A percentile compares a stretch with the other conserved stretches of the same genome.
phyloP scores from a whole-genome alignment of 2,329 filamentous ascomycete genomes.

The Whalleya microplaca region DNA sequence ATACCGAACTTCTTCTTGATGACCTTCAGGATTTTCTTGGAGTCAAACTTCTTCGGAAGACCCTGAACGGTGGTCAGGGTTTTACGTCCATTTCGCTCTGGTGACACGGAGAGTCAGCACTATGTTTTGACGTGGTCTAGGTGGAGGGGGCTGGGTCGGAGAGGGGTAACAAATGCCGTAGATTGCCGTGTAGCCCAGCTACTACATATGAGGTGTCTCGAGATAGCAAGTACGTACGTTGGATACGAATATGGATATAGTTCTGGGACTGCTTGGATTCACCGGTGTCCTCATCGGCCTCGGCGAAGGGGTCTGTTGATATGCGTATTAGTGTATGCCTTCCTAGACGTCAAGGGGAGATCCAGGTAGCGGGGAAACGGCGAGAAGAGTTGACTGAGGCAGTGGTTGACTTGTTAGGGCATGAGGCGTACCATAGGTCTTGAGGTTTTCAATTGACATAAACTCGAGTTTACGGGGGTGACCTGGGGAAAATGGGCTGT shows the following conservation, averaged over 20 bases:
- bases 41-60: conserved; percentile 97
- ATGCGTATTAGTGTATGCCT: conserved; percentile 33
- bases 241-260: conserved; percentile 99
- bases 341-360: conserved; percentile 12
- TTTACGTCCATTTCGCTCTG: conserved; percentile 99
- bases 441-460: conserved; percentile 99
- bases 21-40: conserved; percentile 99
- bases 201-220: conserved; percentile 12
- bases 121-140: background rate
- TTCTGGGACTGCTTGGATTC: conserved; percentile 94
- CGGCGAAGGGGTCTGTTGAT: conserved; percentile 95
- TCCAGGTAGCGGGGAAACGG: background rate
- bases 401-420: background rate
- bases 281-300: conserved; percentile 99
- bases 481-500: conserved; percentile 58
- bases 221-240: conserved; percentile 69
- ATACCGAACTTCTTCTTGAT: conserved; percentile 99
- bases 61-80: conserved; percentile 99
- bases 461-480: conserved; percentile 76
- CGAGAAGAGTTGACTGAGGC: background rate
- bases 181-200: background rate
- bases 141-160: conserved; percentile 1
- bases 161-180: conserved; percentile 3
- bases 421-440: conserved; percentile 85
- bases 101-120: conserved; percentile 44